phyloP scores from a whole-genome alignment of 176 grass and related monocot species.

The Eragrostis nindensis region DNA sequence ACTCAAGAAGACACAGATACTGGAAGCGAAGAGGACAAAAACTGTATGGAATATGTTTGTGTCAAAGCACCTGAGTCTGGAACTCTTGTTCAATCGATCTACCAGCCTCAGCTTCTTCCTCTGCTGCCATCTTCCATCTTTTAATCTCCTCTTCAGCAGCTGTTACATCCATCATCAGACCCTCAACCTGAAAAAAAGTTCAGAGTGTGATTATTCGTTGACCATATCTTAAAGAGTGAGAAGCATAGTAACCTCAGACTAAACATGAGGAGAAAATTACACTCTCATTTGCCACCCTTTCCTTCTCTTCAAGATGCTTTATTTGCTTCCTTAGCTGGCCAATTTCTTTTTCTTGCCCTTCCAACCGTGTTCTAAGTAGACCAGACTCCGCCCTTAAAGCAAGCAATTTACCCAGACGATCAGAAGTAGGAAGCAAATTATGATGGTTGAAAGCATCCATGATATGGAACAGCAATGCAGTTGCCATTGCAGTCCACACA shows the following conservation, averaged over 20 bases:
- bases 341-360: slow-evolving; percentile 92
- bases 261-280: slow-evolving; percentile 61
- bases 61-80: slow-evolving; percentile 63
- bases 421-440: slow-evolving; percentile 25
- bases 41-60: slow-evolving; percentile 20
- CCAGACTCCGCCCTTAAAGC: slow-evolving; percentile 88
- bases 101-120: slow-evolving; percentile 92
- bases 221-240: neutral
- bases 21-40: slow-evolving; percentile 16
- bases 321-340: slow-evolving; percentile 69
- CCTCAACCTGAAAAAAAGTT: slow-evolving; percentile 83
- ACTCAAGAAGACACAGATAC: neutral
- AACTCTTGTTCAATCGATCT: slow-evolving; percentile 87
- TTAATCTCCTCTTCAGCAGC: slow-evolving; percentile 97
- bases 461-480: neutral
- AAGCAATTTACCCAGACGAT: slow-evolving; percentile 53
- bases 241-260: neutral
- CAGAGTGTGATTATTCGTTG: neutral
- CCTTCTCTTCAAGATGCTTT: slow-evolving; percentile 88
- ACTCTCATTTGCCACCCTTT: slow-evolving; percentile 87
- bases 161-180: slow-evolving; percentile 87
- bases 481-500: neutral
- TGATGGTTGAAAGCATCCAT: neutral
- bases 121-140: slow-evolving; percentile 95
- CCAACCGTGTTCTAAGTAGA: slow-evolving; percentile 82